A percentile compares a stretch with the other conserved stretches of the same genome.
These are phyloP conservation scores for Globisporangium iwayamae DNA, from an alignment of 352 stramenopile genomes.

Conservation along the genomic window DNA sequence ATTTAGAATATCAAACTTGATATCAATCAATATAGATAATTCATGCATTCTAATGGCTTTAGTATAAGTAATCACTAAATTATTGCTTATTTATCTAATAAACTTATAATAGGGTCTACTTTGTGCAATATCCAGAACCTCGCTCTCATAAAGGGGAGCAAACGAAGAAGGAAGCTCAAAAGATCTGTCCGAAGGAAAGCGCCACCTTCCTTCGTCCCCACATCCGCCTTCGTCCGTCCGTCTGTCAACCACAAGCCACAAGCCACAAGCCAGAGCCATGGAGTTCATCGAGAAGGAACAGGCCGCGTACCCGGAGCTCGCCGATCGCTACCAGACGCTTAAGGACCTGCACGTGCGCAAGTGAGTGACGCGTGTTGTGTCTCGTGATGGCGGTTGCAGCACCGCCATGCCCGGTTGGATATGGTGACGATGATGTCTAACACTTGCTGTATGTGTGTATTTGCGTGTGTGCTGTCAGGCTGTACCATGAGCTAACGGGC, in stretches of 20 bases:
- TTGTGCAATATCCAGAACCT: background rate
- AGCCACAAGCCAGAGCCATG: slow-evolving; percentile 25
- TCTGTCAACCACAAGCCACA: background rate
- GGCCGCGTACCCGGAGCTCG: slow-evolving; percentile 88
- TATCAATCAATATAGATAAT: too few species aligned
- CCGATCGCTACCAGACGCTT: slow-evolving; percentile 89
- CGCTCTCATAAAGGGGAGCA: background rate
- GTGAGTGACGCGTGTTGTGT: slow-evolving; percentile 32
- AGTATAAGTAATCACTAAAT: too few species aligned
- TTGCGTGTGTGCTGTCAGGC: slow-evolving; percentile 41
- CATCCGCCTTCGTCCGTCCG: background rate
- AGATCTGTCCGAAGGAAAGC: slow-evolving; percentile 5
- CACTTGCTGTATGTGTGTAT: background rate
- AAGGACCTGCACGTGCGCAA: slow-evolving; percentile 88
- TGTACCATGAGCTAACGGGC: slow-evolving; percentile 98
- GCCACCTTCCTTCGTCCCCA: background rate
- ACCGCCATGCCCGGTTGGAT: background rate
- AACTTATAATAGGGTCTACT: background rate
- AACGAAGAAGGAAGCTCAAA: background rate
- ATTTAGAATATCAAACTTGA: too few species aligned
- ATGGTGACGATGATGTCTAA: background rate
- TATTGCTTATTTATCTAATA: too few species aligned
- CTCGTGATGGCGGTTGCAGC: background rate
- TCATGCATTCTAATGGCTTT: too few species aligned
- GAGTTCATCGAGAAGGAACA: slow-evolving; percentile 89